Conservation (phyloP, 495 filamentous ascomycete species). For the Penicillium alfredii region DNA sequence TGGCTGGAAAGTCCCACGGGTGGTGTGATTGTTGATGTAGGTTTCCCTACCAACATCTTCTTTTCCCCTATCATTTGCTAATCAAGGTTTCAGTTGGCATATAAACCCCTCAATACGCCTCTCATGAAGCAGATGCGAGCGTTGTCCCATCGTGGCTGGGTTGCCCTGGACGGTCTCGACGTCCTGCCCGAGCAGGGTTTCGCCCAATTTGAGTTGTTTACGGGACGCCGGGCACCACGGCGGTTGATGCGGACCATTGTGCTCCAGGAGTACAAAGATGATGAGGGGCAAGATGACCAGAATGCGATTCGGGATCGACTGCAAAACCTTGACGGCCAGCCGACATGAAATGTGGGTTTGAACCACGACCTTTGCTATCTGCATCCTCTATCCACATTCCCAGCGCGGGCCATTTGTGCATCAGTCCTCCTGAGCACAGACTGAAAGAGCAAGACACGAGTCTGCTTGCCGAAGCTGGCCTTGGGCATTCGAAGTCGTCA, state of each 20-base stretch:
- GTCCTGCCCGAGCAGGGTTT: slow-evolving; percentile 74
- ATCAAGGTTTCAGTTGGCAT: slow-evolving; percentile 49
- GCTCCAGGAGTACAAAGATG: slow-evolving; percentile 34
- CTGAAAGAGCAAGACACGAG: too few species aligned
- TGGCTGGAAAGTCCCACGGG: slow-evolving; percentile 75
- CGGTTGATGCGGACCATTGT: slow-evolving; percentile 54
- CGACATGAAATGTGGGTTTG: slow-evolving; percentile 18
- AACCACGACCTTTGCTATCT: not conserved
- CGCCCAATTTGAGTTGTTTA: slow-evolving; percentile 76
- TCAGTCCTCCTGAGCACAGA: too few species aligned
- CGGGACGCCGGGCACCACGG: slow-evolving; percentile 66
- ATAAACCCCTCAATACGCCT: slow-evolving; percentile 66
- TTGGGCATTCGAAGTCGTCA: too few species aligned
- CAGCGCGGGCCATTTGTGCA: too few species aligned
- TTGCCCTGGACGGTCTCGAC: slow-evolving; percentile 69
- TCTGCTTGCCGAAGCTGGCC: too few species aligned
- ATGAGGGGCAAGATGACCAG: slow-evolving; percentile 33
- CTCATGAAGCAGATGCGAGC: slow-evolving; percentile 57
- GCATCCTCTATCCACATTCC: too few species aligned
- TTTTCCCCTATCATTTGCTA: not conserved
- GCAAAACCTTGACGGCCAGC: slow-evolving; percentile 35
- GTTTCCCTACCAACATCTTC: slow-evolving; percentile 13
- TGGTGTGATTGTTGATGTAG: slow-evolving; percentile 68
- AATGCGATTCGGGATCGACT: slow-evolving; percentile 28
- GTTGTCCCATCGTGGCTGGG: slow-evolving; percentile 59